Evolutionary conservation across 75 land plant genomes (phyloP).

Genomic region (Ceratopteris richardii): DNA sequence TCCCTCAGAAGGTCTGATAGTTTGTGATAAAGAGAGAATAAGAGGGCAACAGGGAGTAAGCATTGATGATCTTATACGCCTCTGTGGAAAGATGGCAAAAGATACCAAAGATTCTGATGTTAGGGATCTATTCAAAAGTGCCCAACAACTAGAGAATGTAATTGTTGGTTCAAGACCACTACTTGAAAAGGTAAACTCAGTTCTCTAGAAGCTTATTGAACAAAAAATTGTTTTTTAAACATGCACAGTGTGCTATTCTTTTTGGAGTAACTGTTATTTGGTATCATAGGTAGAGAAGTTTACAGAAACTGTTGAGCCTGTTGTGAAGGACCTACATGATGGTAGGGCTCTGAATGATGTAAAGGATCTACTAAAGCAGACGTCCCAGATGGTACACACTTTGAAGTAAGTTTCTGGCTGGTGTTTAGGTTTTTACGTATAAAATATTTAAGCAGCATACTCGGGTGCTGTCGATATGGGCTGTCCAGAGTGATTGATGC

Average conservation of each 20-base stretch:
- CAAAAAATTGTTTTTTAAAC: neutral
- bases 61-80: conserved; percentile 64
- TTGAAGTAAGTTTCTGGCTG: conserved; percentile 14
- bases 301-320: neutral
- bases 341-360: neutral
- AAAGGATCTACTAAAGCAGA: neutral
- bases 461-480: no score
- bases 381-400: neutral
- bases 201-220: neutral
- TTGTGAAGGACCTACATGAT: conserved; percentile 6
- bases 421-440: no score
- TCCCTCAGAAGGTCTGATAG: conserved; percentile 69
- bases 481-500: no score
- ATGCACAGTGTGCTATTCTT: neutral
- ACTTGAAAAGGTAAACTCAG: conserved; percentile 59
- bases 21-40: conserved; percentile 82
- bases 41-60: conserved; percentile 88
- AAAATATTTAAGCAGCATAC: no score
- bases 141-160: conserved; percentile 56
- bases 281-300: neutral
- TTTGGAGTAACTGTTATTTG: no score
- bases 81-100: conserved; percentile 61
- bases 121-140: conserved; percentile 53
- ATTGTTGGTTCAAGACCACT: conserved; percentile 75
- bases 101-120: conserved; percentile 70